phyloP scores from a whole-genome alignment of 495 filamentous ascomycete species.

The Penicillium cataractarum region DNA sequence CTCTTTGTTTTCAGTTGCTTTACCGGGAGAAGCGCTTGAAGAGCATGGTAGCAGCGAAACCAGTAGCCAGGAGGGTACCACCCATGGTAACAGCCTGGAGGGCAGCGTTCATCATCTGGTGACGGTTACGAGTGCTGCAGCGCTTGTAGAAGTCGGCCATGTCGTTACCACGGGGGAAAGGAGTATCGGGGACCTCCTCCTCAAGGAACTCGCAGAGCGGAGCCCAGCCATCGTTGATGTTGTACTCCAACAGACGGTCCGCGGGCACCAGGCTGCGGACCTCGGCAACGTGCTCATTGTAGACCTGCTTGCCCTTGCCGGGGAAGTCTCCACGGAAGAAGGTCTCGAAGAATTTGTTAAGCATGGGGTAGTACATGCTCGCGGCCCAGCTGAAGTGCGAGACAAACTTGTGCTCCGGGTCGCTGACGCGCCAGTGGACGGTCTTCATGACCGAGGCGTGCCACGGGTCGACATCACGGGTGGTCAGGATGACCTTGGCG shows the following conservation, averaged over 20 bases:
- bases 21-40: constrained; percentile 49
- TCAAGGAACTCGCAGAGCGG: constrained; percentile 70
- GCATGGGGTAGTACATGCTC: constrained; percentile 62
- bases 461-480: constrained; percentile 63
- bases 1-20: not conserved
- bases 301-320: constrained; percentile 55
- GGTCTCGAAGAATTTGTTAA: constrained; percentile 61
- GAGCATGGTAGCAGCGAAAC: constrained; percentile 42
- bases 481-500: constrained; percentile 68
- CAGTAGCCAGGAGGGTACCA: constrained; percentile 46
- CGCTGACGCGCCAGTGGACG: constrained; percentile 57
- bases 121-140: constrained; percentile 60
- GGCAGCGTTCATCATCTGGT: constrained; percentile 64
- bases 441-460: constrained; percentile 57
- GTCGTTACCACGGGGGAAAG: constrained; percentile 53
- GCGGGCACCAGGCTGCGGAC: constrained; percentile 50
- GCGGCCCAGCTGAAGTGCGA: constrained; percentile 59
- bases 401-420: constrained; percentile 56
- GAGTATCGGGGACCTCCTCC: constrained; percentile 55
- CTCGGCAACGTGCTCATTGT: constrained; percentile 49
- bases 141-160: constrained; percentile 63
- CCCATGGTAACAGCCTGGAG: constrained; percentile 55
- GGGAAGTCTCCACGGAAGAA: constrained; percentile 58
- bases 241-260: constrained; percentile 63
- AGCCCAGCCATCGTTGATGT: constrained; percentile 66